These are phyloP conservation scores for Discostella pseudostelligera DNA, from an alignment of 108 stramenopile genomes.

Conservation along the genomic window DNA sequence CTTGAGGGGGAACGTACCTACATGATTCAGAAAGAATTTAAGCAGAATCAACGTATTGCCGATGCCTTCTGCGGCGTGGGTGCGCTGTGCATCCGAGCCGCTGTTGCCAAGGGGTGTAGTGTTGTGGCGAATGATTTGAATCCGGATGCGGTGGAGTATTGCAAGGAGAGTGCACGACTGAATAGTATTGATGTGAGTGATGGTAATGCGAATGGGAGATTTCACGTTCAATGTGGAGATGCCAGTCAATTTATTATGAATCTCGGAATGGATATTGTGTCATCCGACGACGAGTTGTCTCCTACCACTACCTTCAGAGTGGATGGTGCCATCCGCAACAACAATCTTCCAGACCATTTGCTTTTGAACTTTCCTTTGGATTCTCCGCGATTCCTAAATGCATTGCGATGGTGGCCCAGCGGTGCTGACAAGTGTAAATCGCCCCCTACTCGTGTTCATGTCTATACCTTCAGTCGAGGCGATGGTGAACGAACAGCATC, in stretches of 20 bases:
- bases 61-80: conserved; percentile 97
- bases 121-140: conserved; percentile 93
- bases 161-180: conserved; percentile 44
- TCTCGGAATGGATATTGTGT: conserved; percentile 45
- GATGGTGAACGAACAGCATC: conserved; percentile 40
- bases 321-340: too few species aligned
- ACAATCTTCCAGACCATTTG: conserved; percentile 71
- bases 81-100: conserved; percentile 86
- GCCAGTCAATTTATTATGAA: conserved; percentile 79
- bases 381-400: conserved; percentile 64
- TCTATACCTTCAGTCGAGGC: conserved; percentile 75
- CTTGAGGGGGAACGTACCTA: conserved; percentile 84
- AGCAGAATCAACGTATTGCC: conserved; percentile 60
- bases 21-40: conserved; percentile 63
- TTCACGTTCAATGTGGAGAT: conserved; percentile 59
- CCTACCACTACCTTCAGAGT: too few species aligned
- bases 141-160: conserved; percentile 64
- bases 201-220: conserved; percentile 27
- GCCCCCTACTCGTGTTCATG: conserved; percentile 57
- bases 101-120: conserved; percentile 39
- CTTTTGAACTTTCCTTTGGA: conserved; percentile 81
- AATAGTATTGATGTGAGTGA: conserved; percentile 41
- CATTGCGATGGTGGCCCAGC: conserved; percentile 75
- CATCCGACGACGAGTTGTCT: background rate
- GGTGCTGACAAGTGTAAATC: conserved; percentile 22